Evolutionary conservation across 345 rosid genomes (phyloP), one percentile per base, ranked within the genome.

Genomic region (Populus tremula): DNA sequence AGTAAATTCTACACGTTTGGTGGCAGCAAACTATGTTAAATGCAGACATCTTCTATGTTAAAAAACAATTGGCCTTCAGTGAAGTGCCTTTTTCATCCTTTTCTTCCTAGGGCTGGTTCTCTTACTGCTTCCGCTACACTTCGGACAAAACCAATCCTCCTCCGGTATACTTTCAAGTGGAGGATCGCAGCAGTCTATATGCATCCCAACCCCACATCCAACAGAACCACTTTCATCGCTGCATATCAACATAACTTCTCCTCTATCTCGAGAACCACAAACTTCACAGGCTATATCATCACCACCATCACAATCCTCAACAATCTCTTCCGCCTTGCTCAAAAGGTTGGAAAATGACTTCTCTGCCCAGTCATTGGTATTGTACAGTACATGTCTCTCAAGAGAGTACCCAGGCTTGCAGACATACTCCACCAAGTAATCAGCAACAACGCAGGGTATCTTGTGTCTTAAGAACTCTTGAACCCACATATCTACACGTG

Each of bases 381-480:
- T 86, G 83, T 88, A 94, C 25, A 92, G 89, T 21, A 94, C 97
- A 69, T 96, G 94, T 73, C 82, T 89, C 61, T 94, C 97, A 20
- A 96, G 93, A 39, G 98, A 74, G 69, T 88, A 89, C 18, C 99
- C 97, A 17, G 97, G 91, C 79, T 94, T 96, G 87, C 99, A 96
- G 10, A 94, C 95, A 63, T 91, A 92, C 85, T 96, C 99, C 74
- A 96, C 99, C 73, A 96, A 67, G 87, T 96, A 94, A 82, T 96
- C 99, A 6, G 94, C 83, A 23, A 82, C 88, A 38, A 96, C 83
- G 39, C 99, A 96, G 10, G 99, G 98, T 74, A 94, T 86, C 83
- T 96, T 91, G 20, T 94, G 89, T 41, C 84, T 85, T 79, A 96
- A 39, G 81, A 96, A 92, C 89, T 92, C 97, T 78, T 92, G 94